Base-by-base conservation (phyloP, 768 basidiomycete species). In the Lactifluus hygrophoroides region DNA sequence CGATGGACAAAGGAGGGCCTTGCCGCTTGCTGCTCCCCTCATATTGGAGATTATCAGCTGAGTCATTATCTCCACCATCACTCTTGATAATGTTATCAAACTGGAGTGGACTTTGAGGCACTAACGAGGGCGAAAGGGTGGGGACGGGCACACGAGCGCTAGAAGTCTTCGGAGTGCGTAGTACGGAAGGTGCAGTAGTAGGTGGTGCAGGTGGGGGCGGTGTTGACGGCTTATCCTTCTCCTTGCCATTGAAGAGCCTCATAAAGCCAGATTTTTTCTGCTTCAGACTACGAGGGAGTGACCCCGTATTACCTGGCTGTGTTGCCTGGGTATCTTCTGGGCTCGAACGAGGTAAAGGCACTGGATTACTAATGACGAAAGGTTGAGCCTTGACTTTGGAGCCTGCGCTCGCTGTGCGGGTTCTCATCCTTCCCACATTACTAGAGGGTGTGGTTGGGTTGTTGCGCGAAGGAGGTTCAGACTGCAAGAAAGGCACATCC, bases 251-350 rank as follows among this genome's bases (percentile, higher is more conserved):
- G 67, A 91, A 90, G 11, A 92, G 71, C 51, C 85, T 76, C 84
- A 91, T 80, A 67, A 92, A 88, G 3, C 80, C 89, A 62, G 88
- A 90, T 69, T 86, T 90, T 75, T 86, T 90, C 59, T 85, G 85
- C 65, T 80, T 88, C 50, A 91, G 69, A 2, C 71, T 63, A 64
- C 81, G 85, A 10, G 73, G 73, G 27, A 73, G 66, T 49, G 67
- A 23, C 16, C 35, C 55, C 7, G 51, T 25, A 32, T 62, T 44
- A 51, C 58, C 25, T 19, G 47, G 35, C 40, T 51, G 45, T 23
- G 43, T n/a, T 17, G 51, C 47, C 5, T 57, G 60, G 19, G 11
- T 23, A 17, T 57, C 45, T 2, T 54, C 47, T 16, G 40, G 25
- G 4, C 51, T 47, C 30, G 40, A 44, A 10, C 57, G 64, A 21